Base-by-base conservation (phyloP, 1,139 yeast genomes). In the Saccharomyces hybrid region DNA sequence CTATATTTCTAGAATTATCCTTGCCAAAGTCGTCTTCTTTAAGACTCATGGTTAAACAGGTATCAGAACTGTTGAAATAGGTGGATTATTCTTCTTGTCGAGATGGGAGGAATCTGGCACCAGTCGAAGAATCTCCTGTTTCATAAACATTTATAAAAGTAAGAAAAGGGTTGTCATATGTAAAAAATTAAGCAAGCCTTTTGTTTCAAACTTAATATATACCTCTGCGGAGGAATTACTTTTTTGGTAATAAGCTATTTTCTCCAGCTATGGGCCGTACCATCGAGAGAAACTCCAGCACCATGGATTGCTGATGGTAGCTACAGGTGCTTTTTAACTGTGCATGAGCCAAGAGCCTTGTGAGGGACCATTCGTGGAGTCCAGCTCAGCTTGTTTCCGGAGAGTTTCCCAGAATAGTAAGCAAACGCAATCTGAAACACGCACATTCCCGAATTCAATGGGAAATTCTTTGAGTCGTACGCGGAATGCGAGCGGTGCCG, bases 291-390 rank as follows among this genome's bases (percentile, higher is more conserved):
- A 38, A 38, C 44, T 38, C 25, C 44, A 38, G 44, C 13, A 38
- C 44, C 44, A 19, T 11, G n/a, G 44, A 38, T 38, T 38, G 25
- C 44, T 19, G 44, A 4, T 38, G 13, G 19, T 38, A 13, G 19
- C 26, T 38, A 19, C 25, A 9, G 44, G 44, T 11, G 44, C 44
- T 19, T 19, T 25, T 3, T 6, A 16, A 16, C 26, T 38, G 3
- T 38, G 44, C 44, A 38, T 38, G n/a, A 38, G n/a, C 44, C 44
- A 38, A 38, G 44, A 38, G n/a, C 44, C 25, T 19, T 38, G n/a
- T 25, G 44, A 38, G 25, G 44, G 25, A 38, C 44, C 25, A 19
- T 38, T 38, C 25, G 26, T 38, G 44, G 44, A 38, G 44, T 38
- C 44, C 44, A 38, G 44, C 44, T 38, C n/a, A 38, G 44, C 25